Conservation (phyloP, 1,284 basidiomycete genomes). For the Anthracocystis panici-leucophaei region DNA sequence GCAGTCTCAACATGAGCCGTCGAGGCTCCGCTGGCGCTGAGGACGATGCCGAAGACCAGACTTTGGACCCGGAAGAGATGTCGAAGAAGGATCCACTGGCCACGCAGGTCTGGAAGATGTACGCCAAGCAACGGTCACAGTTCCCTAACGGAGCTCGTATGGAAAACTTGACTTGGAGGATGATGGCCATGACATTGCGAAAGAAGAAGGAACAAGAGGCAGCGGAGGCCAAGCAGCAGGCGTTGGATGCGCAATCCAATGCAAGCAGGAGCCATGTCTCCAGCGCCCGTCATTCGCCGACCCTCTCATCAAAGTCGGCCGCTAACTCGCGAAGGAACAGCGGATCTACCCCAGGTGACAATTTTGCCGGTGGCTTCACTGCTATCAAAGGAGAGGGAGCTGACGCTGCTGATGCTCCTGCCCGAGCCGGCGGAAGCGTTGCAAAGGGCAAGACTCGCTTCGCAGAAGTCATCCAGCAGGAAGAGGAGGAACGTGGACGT, state of each 20-base stretch:
- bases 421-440: conserved; percentile 5
- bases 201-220: conserved; percentile 75
- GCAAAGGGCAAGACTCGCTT: conserved; percentile 72
- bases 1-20: conserved; percentile 43
- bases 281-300: conserved; percentile 45
- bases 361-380: conserved; percentile 35
- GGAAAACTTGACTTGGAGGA: conserved; percentile 97
- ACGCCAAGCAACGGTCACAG: conserved; percentile 85
- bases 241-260: conserved; percentile 27
- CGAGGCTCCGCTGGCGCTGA: conserved; percentile 57
- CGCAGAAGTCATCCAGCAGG: conserved; percentile 69
- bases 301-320: conserved; percentile 31
- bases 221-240: conserved; percentile 47
- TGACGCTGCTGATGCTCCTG: conserved; percentile 6
- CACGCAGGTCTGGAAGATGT: conserved; percentile 97
- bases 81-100: conserved; percentile 84
- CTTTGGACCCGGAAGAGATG: conserved; percentile 68
- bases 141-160: conserved; percentile 92
- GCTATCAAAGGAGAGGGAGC: conserved; percentile 24
- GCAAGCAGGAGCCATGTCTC: conserved; percentile 37
- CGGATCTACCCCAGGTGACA: conserved; percentile 39
- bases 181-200: conserved; percentile 94
- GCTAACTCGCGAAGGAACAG: conserved; percentile 46
- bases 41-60: conserved; percentile 44
- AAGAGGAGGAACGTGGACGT: conserved; percentile 59